Base-by-base conservation (phyloP, 768 basidiomycete genomes). In the Tephrocybe rancida region DNA sequence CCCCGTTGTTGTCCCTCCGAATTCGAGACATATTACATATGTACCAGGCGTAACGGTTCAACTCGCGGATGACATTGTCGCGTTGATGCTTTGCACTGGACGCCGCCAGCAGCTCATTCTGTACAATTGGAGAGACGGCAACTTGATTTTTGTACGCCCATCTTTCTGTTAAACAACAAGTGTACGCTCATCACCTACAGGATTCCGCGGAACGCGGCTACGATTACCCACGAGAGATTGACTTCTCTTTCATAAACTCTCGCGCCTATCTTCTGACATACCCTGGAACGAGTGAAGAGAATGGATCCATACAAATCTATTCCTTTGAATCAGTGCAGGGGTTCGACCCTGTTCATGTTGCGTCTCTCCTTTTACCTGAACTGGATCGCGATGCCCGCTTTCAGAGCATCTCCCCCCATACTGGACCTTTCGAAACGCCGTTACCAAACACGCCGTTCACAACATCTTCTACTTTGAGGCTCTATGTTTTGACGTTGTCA, bases 51-150 rank as follows among this genome's bases (percentile, higher is more conserved):
- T 73, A 9, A 71, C 74, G 52, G 68, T 84, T 4, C 82, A 85
- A 62, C 71, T 85, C 43, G 81, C 74, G 2, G 75, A 77, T 22
- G 84, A 86, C 54, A 67, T 83, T 26, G 60, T 87, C 27, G 83
- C 76, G 4, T 63, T 82, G 44, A 77, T 80, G 64, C 63, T 74
- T 9, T 64, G 58, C 9, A 68, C 70, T 3, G 57, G 60, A 3
- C 48, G 34, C n/a, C n/a, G n/a, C 21, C 64, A 70, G 27, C 61
- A 62, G n/a, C 63, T 71, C 2, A 67, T 64, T 54, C 4, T 66
- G 59, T 59, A 54, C 60, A 38, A 59, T 39, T 61, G 60, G 60
- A 61, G 26, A 63, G 58, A 8, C 43, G 67, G 30, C 43, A 61
- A 3, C 21, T 29, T 56, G 48, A 47, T 61, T 18, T 47, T 25